Conservation (phyloP, 2,329 filamentous ascomycete species). For the Aaosphaeria pasadenensis region DNA sequence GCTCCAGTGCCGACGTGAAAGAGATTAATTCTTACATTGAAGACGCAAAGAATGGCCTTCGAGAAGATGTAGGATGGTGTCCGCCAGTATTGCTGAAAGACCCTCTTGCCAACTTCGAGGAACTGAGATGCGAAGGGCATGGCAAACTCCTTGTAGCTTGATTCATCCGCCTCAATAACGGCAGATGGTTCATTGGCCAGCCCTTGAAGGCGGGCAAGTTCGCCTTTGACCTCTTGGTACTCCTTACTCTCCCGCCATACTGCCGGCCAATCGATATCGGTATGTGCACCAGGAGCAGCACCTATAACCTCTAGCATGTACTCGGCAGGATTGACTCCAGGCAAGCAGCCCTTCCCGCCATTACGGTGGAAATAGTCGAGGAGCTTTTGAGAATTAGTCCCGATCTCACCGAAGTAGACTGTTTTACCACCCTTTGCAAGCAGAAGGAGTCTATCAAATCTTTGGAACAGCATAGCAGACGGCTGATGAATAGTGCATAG, state of each 20-base stretch:
- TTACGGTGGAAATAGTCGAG: constrained; percentile 48
- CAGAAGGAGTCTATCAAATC: constrained; percentile 76
- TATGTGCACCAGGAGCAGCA: not conserved
- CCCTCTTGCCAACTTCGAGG: not conserved
- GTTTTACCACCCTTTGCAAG: constrained; percentile 68
- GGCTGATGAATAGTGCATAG: constrained; percentile 94
- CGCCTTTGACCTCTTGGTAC: not conserved
- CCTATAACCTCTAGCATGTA: constrained; percentile 9
- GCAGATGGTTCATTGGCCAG: not conserved
- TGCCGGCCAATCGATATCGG: not conserved
- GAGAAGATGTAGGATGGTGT: constrained; percentile 82
- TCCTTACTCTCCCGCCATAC: not conserved
- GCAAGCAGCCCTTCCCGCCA: constrained; percentile 44
- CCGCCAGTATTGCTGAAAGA: constrained; percentile 88
- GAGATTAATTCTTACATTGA: constrained; percentile 36
- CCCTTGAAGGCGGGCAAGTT: not conserved
- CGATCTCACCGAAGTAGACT: constrained; percentile 63
- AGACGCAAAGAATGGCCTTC: constrained; percentile 60
- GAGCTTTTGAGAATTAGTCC: constrained; percentile 51
- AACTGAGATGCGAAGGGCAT: not conserved
- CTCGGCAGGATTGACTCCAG: constrained; percentile 49
- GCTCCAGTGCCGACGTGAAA: not conserved
- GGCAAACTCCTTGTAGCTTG: not conserved
- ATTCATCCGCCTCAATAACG: not conserved
- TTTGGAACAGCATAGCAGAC: constrained; percentile 84